Base-by-base conservation (phyloP, 2,329 filamentous ascomycete genomes). In the Chrysosporium keratinophilum region DNA sequence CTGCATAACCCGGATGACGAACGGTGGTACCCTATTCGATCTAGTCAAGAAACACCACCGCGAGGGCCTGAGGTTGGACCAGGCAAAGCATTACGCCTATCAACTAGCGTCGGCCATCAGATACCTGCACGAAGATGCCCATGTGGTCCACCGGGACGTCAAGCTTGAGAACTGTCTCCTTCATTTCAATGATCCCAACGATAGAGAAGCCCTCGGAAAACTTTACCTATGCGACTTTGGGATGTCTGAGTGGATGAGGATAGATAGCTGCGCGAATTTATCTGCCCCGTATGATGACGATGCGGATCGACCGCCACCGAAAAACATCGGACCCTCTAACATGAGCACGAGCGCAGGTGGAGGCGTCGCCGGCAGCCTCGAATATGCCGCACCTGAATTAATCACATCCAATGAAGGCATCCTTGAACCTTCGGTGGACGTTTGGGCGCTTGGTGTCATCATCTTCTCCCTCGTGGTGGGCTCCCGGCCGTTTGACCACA, bases 111-210 rank as follows among this genome's bases (percentile, higher is more conserved):
- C 76, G 35, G 82, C 82, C 2, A 67, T 85, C 43, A 76, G 82
- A 51, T 85, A 85, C 63, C 69, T 85, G 7, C 82, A 85, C 62
- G 79, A 84, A 64, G 82, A 85, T 62, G 79, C 82, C 20, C 76
- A 78, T 28, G 76, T 85, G 23, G 80, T 84, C 20, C 82, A 85
- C 63, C 75, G 82, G 46, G 82, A 85, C 63, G 77, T 85, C 63
- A 85, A 85, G 64, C 75, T 85, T 20, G 82, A 85, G 62, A 85
- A 85, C 59, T 84, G 81, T 59, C 75, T 85, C 1, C 62, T 76
- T 15, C 69, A 69, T 5, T 68, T 72, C 2, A 64, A 74, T 6
- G 73, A 76, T 4, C 73, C 73, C 9, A 66, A 65, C 0, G 71
- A 77, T 37, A 74, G 77, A 14, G 56, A 56, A 9, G 42, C 52